Conservation (phyloP, 768 basidiomycete species). For the Amanita molliuscula region DNA sequence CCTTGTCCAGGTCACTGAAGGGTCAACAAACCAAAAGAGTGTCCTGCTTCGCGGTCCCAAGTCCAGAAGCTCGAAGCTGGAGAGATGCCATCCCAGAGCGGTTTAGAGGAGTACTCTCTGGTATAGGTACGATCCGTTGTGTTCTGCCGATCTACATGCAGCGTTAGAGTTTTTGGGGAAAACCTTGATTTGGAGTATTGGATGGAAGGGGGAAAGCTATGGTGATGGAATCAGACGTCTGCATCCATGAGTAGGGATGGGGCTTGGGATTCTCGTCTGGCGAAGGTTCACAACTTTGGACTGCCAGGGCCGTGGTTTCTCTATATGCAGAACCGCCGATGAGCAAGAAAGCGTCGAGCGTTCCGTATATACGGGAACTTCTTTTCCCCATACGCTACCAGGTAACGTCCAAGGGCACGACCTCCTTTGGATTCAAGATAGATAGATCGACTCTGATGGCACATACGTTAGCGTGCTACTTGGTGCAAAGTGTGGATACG, state of each 20-base stretch:
- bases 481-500: conserved; percentile 32
- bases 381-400: conserved; percentile 64
- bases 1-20: conserved; percentile 86
- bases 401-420: conserved; percentile 36
- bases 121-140: conserved; percentile 27
- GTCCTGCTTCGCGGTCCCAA: conserved; percentile 72
- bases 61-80: conserved; percentile 86
- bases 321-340: conserved; percentile 50
- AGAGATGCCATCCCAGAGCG: conserved; percentile 74
- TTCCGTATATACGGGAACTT: conserved; percentile 52
- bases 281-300: conserved; percentile 42
- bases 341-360: conserved; percentile 39
- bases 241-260: conserved; percentile 89
- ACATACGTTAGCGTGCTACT: conserved; percentile 54
- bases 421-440: conserved; percentile 19
- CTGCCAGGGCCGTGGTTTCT: conserved; percentile 21
- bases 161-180: conserved; percentile 50
- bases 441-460: conserved; percentile 43
- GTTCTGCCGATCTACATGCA: conserved; percentile 41
- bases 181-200: conserved; percentile 52
- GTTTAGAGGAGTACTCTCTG: conserved; percentile 47
- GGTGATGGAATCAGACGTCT: conserved; percentile 74
- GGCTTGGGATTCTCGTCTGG: conserved; percentile 54
- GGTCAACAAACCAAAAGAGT: conserved; percentile 59
- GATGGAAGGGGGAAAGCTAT: conserved; percentile 80